Percentiles rank a stretch among this genome's conserved stretches.
phyloP scores from a whole-genome alignment of 2,329 filamentous ascomycete species.

The Xylaria hypoxylon region DNA sequence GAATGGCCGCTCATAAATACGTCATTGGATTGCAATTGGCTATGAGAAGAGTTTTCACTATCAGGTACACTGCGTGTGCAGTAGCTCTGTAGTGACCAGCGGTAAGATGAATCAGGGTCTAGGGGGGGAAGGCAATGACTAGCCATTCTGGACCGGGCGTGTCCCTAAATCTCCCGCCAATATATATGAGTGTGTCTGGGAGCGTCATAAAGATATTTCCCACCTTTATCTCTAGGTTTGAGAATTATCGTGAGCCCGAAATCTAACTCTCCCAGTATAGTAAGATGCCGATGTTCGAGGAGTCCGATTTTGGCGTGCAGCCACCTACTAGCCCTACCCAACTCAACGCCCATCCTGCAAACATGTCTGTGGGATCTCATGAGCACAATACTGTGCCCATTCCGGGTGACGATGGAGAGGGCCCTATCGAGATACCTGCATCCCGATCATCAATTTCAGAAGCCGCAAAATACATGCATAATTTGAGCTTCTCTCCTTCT shows the following conservation, averaged over 20 bases:
- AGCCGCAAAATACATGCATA: conserved; percentile 77
- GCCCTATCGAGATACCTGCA: conserved; percentile 76
- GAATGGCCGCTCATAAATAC: conserved; percentile 19
- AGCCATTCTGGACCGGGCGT: conserved; percentile 12
- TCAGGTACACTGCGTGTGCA: conserved; percentile 3
- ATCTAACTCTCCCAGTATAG: not conserved
- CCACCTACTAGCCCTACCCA: conserved; percentile 43
- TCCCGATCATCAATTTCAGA: conserved; percentile 76
- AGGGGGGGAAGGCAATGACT: conserved; percentile 12
- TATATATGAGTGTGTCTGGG: conserved; percentile 25
- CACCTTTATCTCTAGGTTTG: conserved; percentile 10
- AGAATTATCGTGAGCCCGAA: conserved; percentile 1
- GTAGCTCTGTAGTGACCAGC: not conserved
- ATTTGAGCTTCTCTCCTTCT: conserved; percentile 74
- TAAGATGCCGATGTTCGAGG: conserved; percentile 71
- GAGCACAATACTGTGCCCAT: conserved; percentile 50
- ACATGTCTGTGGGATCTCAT: conserved; percentile 36
- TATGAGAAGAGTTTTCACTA: conserved; percentile 27
- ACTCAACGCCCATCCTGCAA: conserved; percentile 28
- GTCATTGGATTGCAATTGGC: conserved; percentile 28
- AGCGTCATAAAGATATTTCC: conserved; percentile 13
- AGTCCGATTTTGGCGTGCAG: conserved; percentile 64
- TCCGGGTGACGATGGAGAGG: conserved; percentile 59
- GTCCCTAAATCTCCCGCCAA: conserved; percentile 15
- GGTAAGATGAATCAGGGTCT: conserved; percentile 33